Evolutionary conservation across 371 early-diverging fungal species (phyloP), one percentile per base, ranked within the genome.

Genomic region (Catenaria anguillulae): DNA sequence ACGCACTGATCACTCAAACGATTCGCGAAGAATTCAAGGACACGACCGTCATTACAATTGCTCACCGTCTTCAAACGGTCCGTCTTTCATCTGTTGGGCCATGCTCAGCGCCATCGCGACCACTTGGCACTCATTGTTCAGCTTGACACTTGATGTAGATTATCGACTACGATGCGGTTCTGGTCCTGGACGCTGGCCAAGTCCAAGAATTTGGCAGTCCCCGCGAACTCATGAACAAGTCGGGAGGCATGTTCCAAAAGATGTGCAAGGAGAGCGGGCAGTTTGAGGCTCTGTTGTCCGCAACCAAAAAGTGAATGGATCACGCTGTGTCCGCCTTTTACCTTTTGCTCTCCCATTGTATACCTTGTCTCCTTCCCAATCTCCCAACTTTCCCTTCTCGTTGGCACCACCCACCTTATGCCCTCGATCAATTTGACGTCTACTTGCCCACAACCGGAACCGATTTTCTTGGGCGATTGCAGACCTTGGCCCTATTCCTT

Each of bases 11-110:
- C 55, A 88, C 86, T 65, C 68, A 71, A 42, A 76, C 83, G 0
- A 83, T 92, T 60, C 74, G 82, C 31, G 67, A 66, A 0, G 77
- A 80, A 33, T 85, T 87, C 71, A 69, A 71, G 15, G 73, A 76
- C 35, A 68, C 72, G 29, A 92, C 92, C 2, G 83, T 89, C 2
- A 60, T 93, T 6, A 85, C 88, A 36, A 86, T 93, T 67, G 88
- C 90, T 1, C 92, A 92, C 65, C 82, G 88, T 23, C 71, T 90
- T 42, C 76, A 82, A 24, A 89, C 92, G 36, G 37, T 34, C 12
- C 21, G 45, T 2, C 21, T 21, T 43, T 10, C n/a, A n/a, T n/a
- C n/a, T n/a, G n/a, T n/a, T n/a, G n/a, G n/a, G n/a, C 66, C 60
- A 10, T 8, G 33, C 35, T 15, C n/a, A n/a, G n/a, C n/a, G n/a